Percentiles rank a stretch among this genome's conserved stretches.
Evolutionary conservation across 768 basidiomycete species (phyloP).

Genomic region (Amanita brunnescens): DNA sequence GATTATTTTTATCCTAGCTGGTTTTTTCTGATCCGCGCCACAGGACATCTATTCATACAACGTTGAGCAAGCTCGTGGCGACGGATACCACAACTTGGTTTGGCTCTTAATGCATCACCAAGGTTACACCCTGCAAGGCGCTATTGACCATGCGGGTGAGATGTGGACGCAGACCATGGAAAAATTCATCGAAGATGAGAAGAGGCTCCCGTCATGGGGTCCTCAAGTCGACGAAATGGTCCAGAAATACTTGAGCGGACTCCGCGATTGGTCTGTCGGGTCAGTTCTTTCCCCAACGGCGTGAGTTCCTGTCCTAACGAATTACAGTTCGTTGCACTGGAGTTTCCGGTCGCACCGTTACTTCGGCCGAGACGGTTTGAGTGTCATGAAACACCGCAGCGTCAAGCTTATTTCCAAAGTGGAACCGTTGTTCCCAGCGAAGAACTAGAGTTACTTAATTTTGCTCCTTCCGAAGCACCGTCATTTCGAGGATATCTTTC

Average conservation of each 20-base stretch:
- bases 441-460: background rate
- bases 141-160: slow-evolving; percentile 56
- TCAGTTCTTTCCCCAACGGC: slow-evolving; percentile 17
- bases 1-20: slow-evolving; percentile 1
- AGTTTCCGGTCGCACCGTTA: slow-evolving; percentile 63
- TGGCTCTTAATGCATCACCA: slow-evolving; percentile 59
- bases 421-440: background rate
- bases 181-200: slow-evolving; percentile 38
- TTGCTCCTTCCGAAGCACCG: background rate
- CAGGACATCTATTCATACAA: slow-evolving; percentile 76
- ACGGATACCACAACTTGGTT: slow-evolving; percentile 61
- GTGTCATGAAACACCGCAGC: slow-evolving; percentile 44
- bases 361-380: slow-evolving; percentile 48
- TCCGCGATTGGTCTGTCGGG: slow-evolving; percentile 67
- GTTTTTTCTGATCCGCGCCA: slow-evolving; percentile 3
- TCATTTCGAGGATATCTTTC: background rate
- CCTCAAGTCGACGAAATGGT: slow-evolving; percentile 52
- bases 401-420: slow-evolving; percentile 35
- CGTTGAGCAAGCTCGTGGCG: slow-evolving; percentile 59
- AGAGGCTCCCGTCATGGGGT: slow-evolving; percentile 53
- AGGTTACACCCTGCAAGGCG: slow-evolving; percentile 47
- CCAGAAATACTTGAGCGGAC: slow-evolving; percentile 46
- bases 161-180: slow-evolving; percentile 50
- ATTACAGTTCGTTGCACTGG: slow-evolving; percentile 51
- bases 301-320: slow-evolving; percentile 3